These are phyloP conservation scores for Phycomyces blakesleeanus DNA, from an alignment of 192 early-diverging fungal genomes.

Conservation along the genomic window DNA sequence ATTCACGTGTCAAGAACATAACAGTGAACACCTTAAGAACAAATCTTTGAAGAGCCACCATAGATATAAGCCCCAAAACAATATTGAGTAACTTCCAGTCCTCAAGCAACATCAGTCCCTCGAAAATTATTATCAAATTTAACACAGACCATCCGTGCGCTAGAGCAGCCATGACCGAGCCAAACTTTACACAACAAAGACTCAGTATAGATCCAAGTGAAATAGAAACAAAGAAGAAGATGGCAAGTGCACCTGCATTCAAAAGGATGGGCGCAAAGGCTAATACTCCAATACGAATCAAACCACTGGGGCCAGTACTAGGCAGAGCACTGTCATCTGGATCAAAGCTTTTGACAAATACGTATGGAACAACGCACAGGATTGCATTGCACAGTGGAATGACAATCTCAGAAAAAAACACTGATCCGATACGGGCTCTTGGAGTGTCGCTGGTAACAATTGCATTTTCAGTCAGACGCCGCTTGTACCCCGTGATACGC, in stretches of 20 bases:
- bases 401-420: slow-evolving; percentile 70
- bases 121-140: slow-evolving; percentile 57
- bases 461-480: slow-evolving; percentile 37
- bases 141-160: slow-evolving; percentile 63
- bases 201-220: slow-evolving; percentile 56
- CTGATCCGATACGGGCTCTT: slow-evolving; percentile 60
- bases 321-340: slow-evolving; percentile 18
- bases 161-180: slow-evolving; percentile 63
- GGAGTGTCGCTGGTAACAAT: slow-evolving; percentile 53
- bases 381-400: slow-evolving; percentile 61
- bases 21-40: slow-evolving; percentile 66
- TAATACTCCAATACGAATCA: slow-evolving; percentile 60
- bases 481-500: slow-evolving; percentile 77
- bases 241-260: slow-evolving; percentile 61
- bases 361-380: slow-evolving; percentile 59
- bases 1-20: slow-evolving; percentile 73
- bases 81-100: slow-evolving; percentile 60
- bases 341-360: slow-evolving; percentile 65
- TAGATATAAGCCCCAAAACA: slow-evolving; percentile 62
- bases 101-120: slow-evolving; percentile 65
- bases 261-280: slow-evolving; percentile 67
- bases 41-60: slow-evolving; percentile 64
- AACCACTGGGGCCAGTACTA: slow-evolving; percentile 35
- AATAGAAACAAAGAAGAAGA: slow-evolving; percentile 64
- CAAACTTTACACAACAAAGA: slow-evolving; percentile 69